Percentiles rank a stretch among this genome's conserved stretches.
Evolutionary conservation across 23 red algal species (phyloP).

Genomic region (Rhodosorus marinus): DNA sequence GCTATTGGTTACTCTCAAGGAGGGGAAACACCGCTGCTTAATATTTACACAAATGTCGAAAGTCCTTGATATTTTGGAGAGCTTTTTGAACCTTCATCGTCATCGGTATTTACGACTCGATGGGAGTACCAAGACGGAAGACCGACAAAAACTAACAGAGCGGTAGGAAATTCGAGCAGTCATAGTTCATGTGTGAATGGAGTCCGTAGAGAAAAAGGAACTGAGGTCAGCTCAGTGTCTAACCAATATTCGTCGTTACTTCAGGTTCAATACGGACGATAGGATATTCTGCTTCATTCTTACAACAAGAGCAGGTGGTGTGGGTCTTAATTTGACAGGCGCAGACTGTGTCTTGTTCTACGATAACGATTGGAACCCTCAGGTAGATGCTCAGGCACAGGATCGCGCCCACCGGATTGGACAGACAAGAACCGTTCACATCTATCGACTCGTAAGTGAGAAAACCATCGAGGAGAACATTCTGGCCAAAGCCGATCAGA

Average conservation of each 20-base stretch:
- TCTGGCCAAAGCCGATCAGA: conserved; percentile 51
- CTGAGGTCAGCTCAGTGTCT: too few species aligned
- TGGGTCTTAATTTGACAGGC: conserved; percentile 80
- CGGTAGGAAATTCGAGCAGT: too few species aligned
- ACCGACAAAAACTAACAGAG: conserved; percentile 55
- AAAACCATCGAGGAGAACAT: conserved; percentile 91
- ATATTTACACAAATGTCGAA: conserved; percentile 96
- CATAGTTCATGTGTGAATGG: too few species aligned
- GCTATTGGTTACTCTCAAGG: conserved; percentile 31
- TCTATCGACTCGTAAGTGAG: conserved; percentile 62
- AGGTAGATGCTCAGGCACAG: conserved; percentile 89
- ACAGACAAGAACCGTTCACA: conserved; percentile 64
- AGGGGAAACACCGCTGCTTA: conserved; percentile 37
- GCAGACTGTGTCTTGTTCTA: conserved; percentile 94
- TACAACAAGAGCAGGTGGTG: conserved; percentile 64
- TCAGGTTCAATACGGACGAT: conserved; percentile 70
- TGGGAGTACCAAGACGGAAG: conserved; percentile 67
- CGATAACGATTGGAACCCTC: conserved; percentile 95
- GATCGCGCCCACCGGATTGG: conserved; percentile 95
- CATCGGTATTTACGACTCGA: conserved; percentile 68
- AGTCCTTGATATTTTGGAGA: conserved; percentile 86
- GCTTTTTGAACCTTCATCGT: conserved; percentile 61
- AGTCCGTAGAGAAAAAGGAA: too few species aligned
- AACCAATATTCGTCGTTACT: too few species aligned
- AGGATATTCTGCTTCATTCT: conserved; percentile 75